Percentiles rank a stretch among this genome's conserved stretches.
phyloP scores from a whole-genome alignment of 1,284 basidiomycete species.

The Fomitopsis schrenkii region DNA sequence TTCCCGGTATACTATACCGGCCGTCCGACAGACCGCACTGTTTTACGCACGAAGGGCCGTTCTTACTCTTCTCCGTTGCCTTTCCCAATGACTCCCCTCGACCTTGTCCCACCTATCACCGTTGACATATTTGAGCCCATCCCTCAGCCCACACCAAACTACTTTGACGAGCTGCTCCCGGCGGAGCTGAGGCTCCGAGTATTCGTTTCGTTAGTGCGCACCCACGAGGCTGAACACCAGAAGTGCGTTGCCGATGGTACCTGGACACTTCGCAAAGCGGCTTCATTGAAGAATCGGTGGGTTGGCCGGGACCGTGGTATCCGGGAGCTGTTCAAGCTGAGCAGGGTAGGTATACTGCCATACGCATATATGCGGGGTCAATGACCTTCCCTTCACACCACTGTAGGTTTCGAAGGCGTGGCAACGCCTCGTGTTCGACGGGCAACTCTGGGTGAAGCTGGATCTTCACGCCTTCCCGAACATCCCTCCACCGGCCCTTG shows the following conservation, averaged over 20 bases:
- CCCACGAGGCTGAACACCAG: constrained; percentile 53
- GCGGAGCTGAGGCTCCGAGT: constrained; percentile 72
- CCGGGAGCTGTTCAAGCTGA: constrained; percentile 75
- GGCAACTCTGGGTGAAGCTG: constrained; percentile 77
- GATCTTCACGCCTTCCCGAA: constrained; percentile 59
- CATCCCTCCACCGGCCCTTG: constrained; percentile 45
- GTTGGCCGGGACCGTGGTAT: constrained; percentile 68
- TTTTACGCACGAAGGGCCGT: constrained; percentile 47
- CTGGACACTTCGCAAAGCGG: constrained; percentile 58
- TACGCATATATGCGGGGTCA: constrained; percentile 10
- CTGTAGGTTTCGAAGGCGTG: constrained; percentile 79
- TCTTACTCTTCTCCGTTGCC: constrained; percentile 64
- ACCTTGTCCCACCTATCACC: constrained; percentile 44
- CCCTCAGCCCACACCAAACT: constrained; percentile 36
- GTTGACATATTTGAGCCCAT: constrained; percentile 48
- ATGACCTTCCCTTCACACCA: constrained; percentile 14
- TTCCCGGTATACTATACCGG: constrained; percentile 18
- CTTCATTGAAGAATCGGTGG: constrained; percentile 58
- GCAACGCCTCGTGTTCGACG: constrained; percentile 79
- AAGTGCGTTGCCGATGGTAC: constrained; percentile 36
- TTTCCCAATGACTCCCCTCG: constrained; percentile 42
- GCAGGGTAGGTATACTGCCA: constrained; percentile 50
- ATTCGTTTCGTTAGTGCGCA: constrained; percentile 45
- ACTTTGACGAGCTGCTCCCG: constrained; percentile 70
- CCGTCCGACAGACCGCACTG: constrained; percentile 16